Percentiles rank a stretch among this genome's conserved stretches.
Conservation (phyloP, 1,139 yeast genomes). For the Suhomyces anneliseae region DNA sequence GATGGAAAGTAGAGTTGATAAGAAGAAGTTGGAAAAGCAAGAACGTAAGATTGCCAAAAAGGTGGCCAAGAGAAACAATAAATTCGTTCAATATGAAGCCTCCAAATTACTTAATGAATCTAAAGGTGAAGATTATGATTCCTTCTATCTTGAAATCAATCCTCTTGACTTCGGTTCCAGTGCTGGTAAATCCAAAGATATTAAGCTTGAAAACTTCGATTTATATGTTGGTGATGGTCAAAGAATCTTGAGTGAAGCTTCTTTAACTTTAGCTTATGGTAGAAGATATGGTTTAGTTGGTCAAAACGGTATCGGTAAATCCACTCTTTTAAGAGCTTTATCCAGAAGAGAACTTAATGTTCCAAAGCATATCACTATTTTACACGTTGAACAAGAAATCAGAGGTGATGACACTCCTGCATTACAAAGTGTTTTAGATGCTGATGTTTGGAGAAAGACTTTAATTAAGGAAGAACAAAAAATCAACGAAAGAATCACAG, state of each 20-base stretch:
- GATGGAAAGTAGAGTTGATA: constrained; percentile 92
- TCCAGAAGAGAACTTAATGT: constrained; percentile 91
- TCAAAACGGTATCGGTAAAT: constrained; percentile 99
- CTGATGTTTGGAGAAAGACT: constrained; percentile 98
- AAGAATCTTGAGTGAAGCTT: constrained; percentile 86
- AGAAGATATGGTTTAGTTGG: constrained; percentile 97
- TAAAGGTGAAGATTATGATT: constrained; percentile 78
- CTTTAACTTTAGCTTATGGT: constrained; percentile 84
- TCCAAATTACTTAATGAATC: constrained; percentile 73
- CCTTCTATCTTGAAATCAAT: constrained; percentile 90
- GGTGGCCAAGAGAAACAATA: constrained; percentile 89
- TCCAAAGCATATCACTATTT: constrained; percentile 91
- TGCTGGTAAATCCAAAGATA: constrained; percentile 94
- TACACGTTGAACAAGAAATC: constrained; percentile 97
- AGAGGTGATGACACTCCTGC: constrained; percentile 91
- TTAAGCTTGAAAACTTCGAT: constrained; percentile 89
- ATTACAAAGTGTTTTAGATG: constrained; percentile 90
- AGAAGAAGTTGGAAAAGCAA: constrained; percentile 94
- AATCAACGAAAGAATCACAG: constrained; percentile 70
- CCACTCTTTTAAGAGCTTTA: constrained; percentile 85
- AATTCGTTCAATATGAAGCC: constrained; percentile 89
- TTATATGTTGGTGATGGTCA: constrained; percentile 93
- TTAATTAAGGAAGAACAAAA: constrained; percentile 72
- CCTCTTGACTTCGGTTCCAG: constrained; percentile 90
- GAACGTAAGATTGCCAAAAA: constrained; percentile 96